Conservation (phyloP, 805 yeast genomes). For the Ogataea trehalophila region DNA sequence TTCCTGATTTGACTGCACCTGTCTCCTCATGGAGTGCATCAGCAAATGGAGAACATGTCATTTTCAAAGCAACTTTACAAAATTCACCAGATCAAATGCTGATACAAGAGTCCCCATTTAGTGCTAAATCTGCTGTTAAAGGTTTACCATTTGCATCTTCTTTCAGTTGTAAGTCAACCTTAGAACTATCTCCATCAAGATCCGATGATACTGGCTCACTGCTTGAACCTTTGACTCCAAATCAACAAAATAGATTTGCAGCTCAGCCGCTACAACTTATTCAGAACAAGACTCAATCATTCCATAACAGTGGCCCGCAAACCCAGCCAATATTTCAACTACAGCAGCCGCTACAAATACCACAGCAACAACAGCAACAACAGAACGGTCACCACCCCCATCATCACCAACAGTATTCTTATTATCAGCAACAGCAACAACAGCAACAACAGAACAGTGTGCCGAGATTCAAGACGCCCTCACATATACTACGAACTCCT, state of each 20-base stretch:
- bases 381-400: not conserved
- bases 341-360: not conserved
- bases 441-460: slow-evolving; percentile 9
- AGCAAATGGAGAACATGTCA: slow-evolving; percentile 34
- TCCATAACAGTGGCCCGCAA: not conserved
- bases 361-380: not conserved
- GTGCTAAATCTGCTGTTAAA: slow-evolving; percentile 28
- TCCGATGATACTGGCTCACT: slow-evolving; percentile 60
- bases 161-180: slow-evolving; percentile 59
- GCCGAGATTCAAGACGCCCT: slow-evolving; percentile 28
- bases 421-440: slow-evolving; percentile 1
- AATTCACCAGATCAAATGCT: slow-evolving; percentile 33
- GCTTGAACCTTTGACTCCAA: slow-evolving; percentile 61
- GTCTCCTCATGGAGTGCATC: slow-evolving; percentile 38
- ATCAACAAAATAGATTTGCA: slow-evolving; percentile 9
- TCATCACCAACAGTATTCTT: not conserved
- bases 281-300: slow-evolving; percentile 6
- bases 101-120: slow-evolving; percentile 21
- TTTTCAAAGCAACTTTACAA: slow-evolving; percentile 20
- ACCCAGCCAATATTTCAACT: not conserved
- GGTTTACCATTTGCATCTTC: slow-evolving; percentile 55
- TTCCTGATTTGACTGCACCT: slow-evolving; percentile 37
- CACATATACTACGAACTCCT: slow-evolving; percentile 18
- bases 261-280: slow-evolving; percentile 13
- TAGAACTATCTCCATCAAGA: slow-evolving; percentile 58